Base-by-base conservation (phyloP, 2,329 filamentous ascomycete genomes). In the Pseudocercospora musae region DNA sequence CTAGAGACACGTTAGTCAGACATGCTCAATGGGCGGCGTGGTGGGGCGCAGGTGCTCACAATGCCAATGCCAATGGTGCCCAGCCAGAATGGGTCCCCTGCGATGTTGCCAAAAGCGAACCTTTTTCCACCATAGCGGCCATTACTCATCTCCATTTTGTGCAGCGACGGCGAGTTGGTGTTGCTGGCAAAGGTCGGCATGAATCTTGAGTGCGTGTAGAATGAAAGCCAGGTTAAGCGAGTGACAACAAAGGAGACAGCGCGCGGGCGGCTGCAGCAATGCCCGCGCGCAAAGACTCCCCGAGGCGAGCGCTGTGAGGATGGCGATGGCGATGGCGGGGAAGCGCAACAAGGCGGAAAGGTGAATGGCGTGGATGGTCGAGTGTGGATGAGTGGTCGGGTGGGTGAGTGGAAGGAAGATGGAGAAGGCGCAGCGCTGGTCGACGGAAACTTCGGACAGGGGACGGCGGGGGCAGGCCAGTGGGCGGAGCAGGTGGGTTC, bases 41-140 rank as follows among this genome's bases (percentile, higher is more conserved):
- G 21, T 3, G 9, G 37, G 44, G 42, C 58, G 54, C 48, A 49
- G 23, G 23, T 31, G 85, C 92, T 78, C 86, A 97, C 94, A 74
- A 91, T 83, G 66, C 90, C 87, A 77, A 98, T 97, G 62, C 94
- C 97, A 67, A 96, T 87, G 37, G 95, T 98, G 59, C 93, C 92
- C 64, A 99, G 85, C 63, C 94, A 93, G 78, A 99, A 98, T 5
- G 95, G 95, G 79, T 99, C 94, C 72, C 95, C 95, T 65, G 97
- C 84, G 71, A 99, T 92, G 79, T 97, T 96, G 75, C 90, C 90
- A 77, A 93, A 78, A 77, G 86, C 89, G 78, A 96, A 88, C 71
- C 78, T 80, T 62, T 73, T 70, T 62, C 81, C 80, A 58, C 74
- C 74, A 68, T 77, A 75, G 52, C 69, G 66, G 49, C 54, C 57